Evolutionary conservation across 352 stramenopile genomes (phyloP), one percentile per base, ranked within the genome.

Genomic region (Globisporangium cystogenes): DNA sequence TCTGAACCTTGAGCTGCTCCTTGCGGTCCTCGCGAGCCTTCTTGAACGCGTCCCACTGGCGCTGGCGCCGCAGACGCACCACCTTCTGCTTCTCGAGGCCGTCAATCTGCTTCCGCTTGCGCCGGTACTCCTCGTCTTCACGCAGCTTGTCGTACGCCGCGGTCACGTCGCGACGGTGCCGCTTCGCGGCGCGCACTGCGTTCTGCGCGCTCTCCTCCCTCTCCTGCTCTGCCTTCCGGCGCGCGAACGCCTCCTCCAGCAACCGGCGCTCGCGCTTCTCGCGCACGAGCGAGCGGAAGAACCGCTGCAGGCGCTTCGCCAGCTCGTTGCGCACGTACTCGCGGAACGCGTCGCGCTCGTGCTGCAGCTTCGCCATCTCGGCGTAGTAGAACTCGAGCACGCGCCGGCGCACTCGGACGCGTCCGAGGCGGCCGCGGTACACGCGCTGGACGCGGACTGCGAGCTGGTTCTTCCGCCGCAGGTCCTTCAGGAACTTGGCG

Each of bases 1-100:
- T 64, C n/a, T 72, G 50, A 1, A 56, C 46, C 33, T 83, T 84
- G 7, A 74, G 53, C 4, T 65, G 55, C 31, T 85, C 77, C 24
- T 72, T 71, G 2, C 57, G 70, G 7, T 62, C 66, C 3, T 75
- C 45, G 5, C 65, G 63, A 6, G 70, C 57, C 7, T 27, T 48
- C 46, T 83, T 76, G 35, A 87, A 85, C 14, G 60, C 63, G 10
- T 86, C 74, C 77, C 80, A 87, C 47, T 82, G 62, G 1, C 77
- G 73, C 45, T 86, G 71, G 0, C 80, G 72, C 18, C 65, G 61
- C 41, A 76, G 52, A n/a, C 59, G 71, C 14, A 86, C 44, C 23
- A 86, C 70, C 41, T 87, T 87, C 20, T 76, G 60, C 39, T 88
- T 90, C 51, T 90, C 74, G 1, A 68, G 29, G 7, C 44, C 67